Conservation (phyloP, 768 basidiomycete species). For the Rhizopogon roseolus region DNA sequence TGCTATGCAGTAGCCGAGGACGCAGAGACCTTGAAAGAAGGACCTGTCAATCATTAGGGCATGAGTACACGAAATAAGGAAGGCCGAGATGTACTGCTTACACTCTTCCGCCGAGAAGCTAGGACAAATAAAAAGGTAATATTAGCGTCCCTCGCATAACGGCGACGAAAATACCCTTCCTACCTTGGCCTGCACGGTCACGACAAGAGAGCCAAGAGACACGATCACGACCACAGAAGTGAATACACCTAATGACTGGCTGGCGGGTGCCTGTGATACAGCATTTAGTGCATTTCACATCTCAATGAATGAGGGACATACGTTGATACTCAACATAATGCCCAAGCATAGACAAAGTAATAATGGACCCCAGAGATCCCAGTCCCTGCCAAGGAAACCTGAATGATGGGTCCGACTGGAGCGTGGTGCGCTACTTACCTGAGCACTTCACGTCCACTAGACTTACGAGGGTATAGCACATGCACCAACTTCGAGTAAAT, state of each 20-base stretch:
- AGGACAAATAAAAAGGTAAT: neutral
- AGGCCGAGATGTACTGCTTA: slow-evolving; percentile 29
- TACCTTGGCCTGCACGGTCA: slow-evolving; percentile 96
- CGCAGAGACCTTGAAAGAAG: slow-evolving; percentile 95
- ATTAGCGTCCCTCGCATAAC: neutral
- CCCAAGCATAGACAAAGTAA: slow-evolving; percentile 76
- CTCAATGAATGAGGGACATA: slow-evolving; percentile 26
- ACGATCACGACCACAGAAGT: slow-evolving; percentile 93
- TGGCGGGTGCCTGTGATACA: slow-evolving; percentile 64
- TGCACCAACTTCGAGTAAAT: slow-evolving; percentile 92
- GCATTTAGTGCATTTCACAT: neutral
- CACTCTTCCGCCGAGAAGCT: slow-evolving; percentile 84
- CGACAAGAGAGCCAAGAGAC: slow-evolving; percentile 82
- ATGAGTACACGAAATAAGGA: slow-evolving; percentile 2
- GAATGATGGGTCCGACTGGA: neutral
- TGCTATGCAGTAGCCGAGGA: slow-evolving; percentile 91
- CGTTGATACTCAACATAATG: slow-evolving; percentile 83
- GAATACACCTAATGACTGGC: slow-evolving; percentile 85
- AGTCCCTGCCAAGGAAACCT: slow-evolving; percentile 57
- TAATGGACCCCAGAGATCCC: slow-evolving; percentile 97
- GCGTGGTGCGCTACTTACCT: slow-evolving; percentile 38
- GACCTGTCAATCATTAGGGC: slow-evolving; percentile 42
- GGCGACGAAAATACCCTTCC: slow-evolving; percentile 7
- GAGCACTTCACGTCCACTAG: slow-evolving; percentile 74
- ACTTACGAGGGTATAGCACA: slow-evolving; percentile 83